Conservation (phyloP, 768 basidiomycete species). For the Mycena venus region DNA sequence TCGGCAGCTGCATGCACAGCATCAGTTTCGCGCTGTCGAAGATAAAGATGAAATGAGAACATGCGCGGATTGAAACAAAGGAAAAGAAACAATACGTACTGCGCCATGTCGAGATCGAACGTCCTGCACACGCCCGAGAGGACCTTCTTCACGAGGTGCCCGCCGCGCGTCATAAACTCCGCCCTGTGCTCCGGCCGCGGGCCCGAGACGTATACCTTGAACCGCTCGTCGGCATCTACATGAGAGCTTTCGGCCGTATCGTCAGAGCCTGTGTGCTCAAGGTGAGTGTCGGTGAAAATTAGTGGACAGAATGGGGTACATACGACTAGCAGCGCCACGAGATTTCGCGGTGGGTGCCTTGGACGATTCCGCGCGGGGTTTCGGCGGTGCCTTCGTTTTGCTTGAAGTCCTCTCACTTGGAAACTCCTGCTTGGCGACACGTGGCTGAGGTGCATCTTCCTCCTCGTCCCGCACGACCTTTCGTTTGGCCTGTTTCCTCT, state of each 20-base stretch:
- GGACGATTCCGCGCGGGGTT: neutral
- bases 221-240: slow-evolving; percentile 10
- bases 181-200: slow-evolving; percentile 1
- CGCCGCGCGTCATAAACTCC: slow-evolving; percentile 46
- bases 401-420: neutral
- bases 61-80: neutral
- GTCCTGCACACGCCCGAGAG: slow-evolving; percentile 43
- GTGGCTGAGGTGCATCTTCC: neutral
- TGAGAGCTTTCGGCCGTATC: slow-evolving; percentile 4
- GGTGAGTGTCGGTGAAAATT: neutral
- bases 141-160: slow-evolving; percentile 45
- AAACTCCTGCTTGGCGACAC: neutral
- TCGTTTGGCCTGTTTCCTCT: neutral
- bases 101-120: slow-evolving; percentile 39
- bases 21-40: slow-evolving; percentile 21
- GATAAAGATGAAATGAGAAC: neutral
- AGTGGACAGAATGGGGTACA: neutral
- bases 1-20: slow-evolving; percentile 1
- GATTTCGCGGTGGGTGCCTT: neutral
- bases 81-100: slow-evolving; percentile 10
- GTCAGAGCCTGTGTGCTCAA: neutral
- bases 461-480: neutral
- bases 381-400: neutral
- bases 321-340: slow-evolving; percentile 2
- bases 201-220: slow-evolving; percentile 15